Evolutionary conservation across 345 rosid species (phyloP).

Genomic region (Viola odorata): DNA sequence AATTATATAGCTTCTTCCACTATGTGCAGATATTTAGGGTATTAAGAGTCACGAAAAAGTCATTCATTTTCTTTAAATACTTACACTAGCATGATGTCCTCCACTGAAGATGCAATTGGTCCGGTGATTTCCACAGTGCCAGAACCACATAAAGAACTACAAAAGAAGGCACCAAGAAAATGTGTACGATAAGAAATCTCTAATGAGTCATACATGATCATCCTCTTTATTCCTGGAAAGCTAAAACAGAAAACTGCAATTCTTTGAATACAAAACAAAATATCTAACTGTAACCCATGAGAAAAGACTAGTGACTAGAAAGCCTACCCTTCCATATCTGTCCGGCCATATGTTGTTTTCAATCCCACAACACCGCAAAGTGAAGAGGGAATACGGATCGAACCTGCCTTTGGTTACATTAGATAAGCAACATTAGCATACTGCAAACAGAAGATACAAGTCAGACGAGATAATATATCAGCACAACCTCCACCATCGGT

Average conservation of each 20-base stretch:
- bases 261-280: neutral
- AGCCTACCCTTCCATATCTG: slow-evolving; percentile 67
- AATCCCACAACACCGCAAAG: slow-evolving; percentile 85
- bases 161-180: slow-evolving; percentile 4
- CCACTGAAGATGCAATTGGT: slow-evolving; percentile 75
- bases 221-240: neutral
- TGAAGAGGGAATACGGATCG: slow-evolving; percentile 71
- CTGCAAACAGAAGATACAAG: slow-evolving; percentile 1
- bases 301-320: neutral
- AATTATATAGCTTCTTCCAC: neutral
- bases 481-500: slow-evolving; percentile 92
- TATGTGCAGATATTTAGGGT: neutral
- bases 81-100: slow-evolving; percentile 77
- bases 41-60: neutral
- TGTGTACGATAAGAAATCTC: slow-evolving; percentile 3
- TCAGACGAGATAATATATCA: slow-evolving; percentile 11
- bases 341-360: slow-evolving; percentile 80
- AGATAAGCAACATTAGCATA: slow-evolving; percentile 14
- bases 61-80: slow-evolving; percentile 14
- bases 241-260: neutral
- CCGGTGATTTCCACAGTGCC: slow-evolving; percentile 87
- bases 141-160: slow-evolving; percentile 58
- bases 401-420: slow-evolving; percentile 48
- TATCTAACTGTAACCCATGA: neutral
- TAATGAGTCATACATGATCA: neutral